Base-by-base conservation (phyloP, 2,329 filamentous ascomycete species). In the Xylaria arbuscula region DNA sequence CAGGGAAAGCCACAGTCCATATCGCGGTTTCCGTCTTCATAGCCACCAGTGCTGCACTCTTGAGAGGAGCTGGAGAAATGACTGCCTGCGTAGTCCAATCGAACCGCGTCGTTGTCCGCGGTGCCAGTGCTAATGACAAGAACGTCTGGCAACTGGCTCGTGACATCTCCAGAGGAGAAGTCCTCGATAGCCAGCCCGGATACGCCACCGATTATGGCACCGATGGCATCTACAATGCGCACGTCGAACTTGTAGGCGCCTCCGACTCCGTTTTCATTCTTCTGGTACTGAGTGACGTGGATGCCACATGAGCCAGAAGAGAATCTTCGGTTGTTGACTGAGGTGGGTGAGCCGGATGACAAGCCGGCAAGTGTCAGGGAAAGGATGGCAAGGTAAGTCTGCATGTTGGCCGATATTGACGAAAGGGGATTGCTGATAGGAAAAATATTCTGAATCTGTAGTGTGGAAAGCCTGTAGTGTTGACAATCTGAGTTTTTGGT, bases 281-380 rank as follows among this genome's bases (percentile, higher is more conserved):
- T 64, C 45, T 57, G 32, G 40, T 42, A 64, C 22, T 64, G 62
- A 10, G 62, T 58, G 7, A 64, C 53, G 15, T 64, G 62, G 19
- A 64, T 19, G 2, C 28, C 4, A 19, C 62, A 58, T 4, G 5
- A 0, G 8, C 53, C 53, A 13, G 62, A 19, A 3, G 10, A 5
- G 42, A 47, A 47, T 47, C 42, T 19, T 47, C 15, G 42, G 19
- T n/a, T 47, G 42, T n/a, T 47, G 15, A 47, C 42, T n/a, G 42
- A 47, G 42, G 42, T 19, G 17, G 42, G 42, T 19, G 42, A 47
- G 42, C 42, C n/a, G 42, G 3, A 6, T 6, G 42, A n/a, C n/a
- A 47, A 19, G 42, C 42, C 17, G n/a, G 42, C 42, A 47, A 47
- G 42, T n/a, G n/a, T 6, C 11, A 47, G 42, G 42, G 42, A 47